phyloP scores from a whole-genome alignment of 139 green algal genomes.

The Bryopsis sp. region DNA sequence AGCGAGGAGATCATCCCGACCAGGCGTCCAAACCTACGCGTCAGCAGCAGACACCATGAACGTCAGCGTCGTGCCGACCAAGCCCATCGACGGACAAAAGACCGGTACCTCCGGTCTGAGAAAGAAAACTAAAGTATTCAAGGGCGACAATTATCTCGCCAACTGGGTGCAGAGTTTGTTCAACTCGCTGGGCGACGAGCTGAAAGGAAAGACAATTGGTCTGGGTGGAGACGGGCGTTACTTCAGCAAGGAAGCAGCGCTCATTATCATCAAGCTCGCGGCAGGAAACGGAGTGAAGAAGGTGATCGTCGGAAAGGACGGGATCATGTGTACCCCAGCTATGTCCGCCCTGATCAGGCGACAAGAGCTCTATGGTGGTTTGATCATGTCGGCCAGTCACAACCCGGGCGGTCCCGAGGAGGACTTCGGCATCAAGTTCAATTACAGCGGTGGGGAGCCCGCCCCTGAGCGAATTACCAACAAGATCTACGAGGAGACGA shows the following conservation, averaged over 20 bases:
- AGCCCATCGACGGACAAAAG: constrained; percentile 97
- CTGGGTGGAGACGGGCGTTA: constrained; percentile 97
- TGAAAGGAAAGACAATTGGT: constrained; percentile 73
- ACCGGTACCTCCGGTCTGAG: constrained; percentile 92
- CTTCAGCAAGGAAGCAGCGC: constrained; percentile 94
- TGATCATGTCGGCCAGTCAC: constrained; percentile 98
- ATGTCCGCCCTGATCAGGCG: constrained; percentile 92
- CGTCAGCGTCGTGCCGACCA: constrained; percentile 75
- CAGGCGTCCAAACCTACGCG: no score
- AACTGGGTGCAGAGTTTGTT: constrained; percentile 99
- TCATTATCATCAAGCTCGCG: constrained; percentile 95
- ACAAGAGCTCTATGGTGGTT: constrained; percentile 74
- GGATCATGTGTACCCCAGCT: constrained; percentile 95
- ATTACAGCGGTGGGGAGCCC: constrained; percentile 91
- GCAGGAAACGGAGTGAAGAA: constrained; percentile 57
- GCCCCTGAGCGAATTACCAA: constrained; percentile 97
- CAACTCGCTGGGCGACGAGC: constrained; percentile 77
- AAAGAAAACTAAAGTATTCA: constrained; percentile 97
- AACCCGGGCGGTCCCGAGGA: constrained; percentile 94
- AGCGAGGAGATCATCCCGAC: no score
- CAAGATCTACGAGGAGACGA: constrained; percentile 89
- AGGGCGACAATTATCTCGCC: constrained; percentile 87
- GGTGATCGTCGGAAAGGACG: constrained; percentile 87
- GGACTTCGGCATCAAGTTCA: constrained; percentile 99
- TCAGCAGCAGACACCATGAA: constrained; percentile 31